Percentiles rank a stretch among this genome's conserved stretches.
phyloP scores from a whole-genome alignment of 1,284 basidiomycete species.

The Cryptococcus jaspeensis region DNA sequence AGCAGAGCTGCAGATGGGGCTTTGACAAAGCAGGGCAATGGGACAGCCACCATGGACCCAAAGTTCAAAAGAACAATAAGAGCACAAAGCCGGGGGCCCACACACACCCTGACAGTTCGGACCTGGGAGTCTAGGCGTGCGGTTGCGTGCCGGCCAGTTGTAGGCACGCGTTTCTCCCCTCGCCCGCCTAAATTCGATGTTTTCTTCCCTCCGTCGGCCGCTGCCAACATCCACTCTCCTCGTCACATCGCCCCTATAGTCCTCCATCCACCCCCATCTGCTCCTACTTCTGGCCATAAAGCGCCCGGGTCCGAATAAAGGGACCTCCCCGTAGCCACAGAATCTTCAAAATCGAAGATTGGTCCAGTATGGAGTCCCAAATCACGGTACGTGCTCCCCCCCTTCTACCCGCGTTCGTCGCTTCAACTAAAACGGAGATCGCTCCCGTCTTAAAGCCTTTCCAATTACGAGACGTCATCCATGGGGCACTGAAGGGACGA shows the following conservation, averaged over 20 bases:
- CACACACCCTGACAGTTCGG: not conserved
- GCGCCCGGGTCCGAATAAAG: not conserved
- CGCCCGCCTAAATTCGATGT: not conserved
- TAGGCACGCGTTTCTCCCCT: not conserved
- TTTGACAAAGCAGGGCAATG: not conserved
- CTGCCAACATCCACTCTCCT: no score
- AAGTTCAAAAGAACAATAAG: not conserved
- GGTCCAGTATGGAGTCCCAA: conserved; percentile 19
- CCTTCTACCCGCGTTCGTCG: not conserved
- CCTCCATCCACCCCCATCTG: no score
- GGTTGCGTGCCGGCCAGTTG: no score
- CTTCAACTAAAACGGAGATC: not conserved
- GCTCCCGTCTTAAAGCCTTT: conserved; percentile 10
- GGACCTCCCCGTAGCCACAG: not conserved
- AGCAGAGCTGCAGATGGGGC: not conserved
- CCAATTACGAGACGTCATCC: conserved; percentile 31
- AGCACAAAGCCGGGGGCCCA: not conserved
- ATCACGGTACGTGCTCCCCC: conserved; percentile 22
- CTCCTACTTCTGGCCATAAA: no score
- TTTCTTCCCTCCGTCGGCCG: not conserved
- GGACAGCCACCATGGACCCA: not conserved
- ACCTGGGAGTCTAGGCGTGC: not conserved
- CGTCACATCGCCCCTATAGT: no score
- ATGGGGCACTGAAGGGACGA: conserved; percentile 28
- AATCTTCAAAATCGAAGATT: not conserved